These are phyloP conservation scores for Hypoxylon crocopeplum DNA, from an alignment of 495 filamentous ascomycete genomes.

Conservation along the genomic window DNA sequence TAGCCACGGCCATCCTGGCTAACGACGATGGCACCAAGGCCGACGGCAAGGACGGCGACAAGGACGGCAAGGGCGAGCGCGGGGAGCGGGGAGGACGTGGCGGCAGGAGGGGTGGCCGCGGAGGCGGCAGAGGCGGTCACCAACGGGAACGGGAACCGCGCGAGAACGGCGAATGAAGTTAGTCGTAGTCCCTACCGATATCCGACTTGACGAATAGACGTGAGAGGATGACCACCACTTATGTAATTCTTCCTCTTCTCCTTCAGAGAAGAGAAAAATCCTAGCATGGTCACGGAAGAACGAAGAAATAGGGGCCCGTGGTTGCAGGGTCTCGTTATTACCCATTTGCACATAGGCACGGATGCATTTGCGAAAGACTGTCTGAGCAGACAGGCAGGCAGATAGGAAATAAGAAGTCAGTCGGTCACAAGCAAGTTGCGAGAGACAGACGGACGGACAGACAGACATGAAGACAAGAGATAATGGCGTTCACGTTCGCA, in stretches of 20 bases:
- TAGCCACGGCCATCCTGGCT: slow-evolving; percentile 85
- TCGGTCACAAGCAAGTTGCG: no score
- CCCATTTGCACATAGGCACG: no score
- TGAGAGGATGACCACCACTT: no score
- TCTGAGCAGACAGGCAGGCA: no score
- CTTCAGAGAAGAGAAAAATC: not conserved
- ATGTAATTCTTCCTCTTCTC: not conserved
- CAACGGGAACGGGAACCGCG: slow-evolving; percentile 45
- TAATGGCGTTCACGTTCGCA: no score
- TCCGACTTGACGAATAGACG: not conserved
- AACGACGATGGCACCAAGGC: slow-evolving; percentile 54
- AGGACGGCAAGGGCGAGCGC: slow-evolving; percentile 50
- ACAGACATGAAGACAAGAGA: no score
- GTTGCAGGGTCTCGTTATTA: no score
- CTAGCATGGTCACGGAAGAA: not conserved
- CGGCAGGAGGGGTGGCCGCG: slow-evolving; percentile 45
- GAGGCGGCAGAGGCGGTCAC: slow-evolving; percentile 41
- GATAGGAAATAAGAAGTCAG: no score
- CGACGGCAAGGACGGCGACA: slow-evolving; percentile 51
- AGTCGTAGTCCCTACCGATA: not conserved
- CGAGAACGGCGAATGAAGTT: slow-evolving; percentile 31
- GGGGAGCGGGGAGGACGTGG: slow-evolving; percentile 50
- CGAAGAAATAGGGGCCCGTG: no score
- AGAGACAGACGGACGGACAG: no score
- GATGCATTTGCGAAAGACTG: no score